A percentile compares a stretch with the other conserved stretches of the same genome.
phyloP scores from a whole-genome alignment of 176 grass and related monocot genomes.

The Lolium rigidum region DNA sequence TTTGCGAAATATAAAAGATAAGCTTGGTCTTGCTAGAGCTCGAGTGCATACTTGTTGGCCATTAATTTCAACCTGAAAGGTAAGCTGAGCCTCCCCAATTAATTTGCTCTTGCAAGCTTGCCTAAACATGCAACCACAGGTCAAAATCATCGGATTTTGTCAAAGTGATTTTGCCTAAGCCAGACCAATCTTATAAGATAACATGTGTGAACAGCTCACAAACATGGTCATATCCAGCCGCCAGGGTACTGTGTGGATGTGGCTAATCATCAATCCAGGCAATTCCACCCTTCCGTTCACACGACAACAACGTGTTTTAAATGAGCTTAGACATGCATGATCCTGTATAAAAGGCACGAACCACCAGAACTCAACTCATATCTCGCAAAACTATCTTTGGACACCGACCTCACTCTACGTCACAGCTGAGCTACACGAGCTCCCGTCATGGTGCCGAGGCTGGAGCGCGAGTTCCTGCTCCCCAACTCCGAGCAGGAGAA shows the following conservation, averaged over 20 bases:
- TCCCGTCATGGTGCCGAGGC: conserved; percentile 57
- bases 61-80: no score
- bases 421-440: background rate
- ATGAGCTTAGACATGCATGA: background rate
- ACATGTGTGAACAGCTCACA: background rate
- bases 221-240: background rate
- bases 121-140: no score
- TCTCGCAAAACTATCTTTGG: background rate
- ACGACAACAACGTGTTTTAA: conserved; percentile 12
- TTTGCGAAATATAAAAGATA: no score
- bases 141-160: no score
- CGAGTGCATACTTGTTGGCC: no score
- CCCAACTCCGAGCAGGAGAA: conserved; percentile 78
- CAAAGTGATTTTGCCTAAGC: no score
- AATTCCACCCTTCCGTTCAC: background rate
- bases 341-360: background rate
- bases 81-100: no score
- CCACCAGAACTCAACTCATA: background rate
- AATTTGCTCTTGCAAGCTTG: no score
- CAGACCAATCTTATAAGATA: background rate
- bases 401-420: conserved; percentile 8
- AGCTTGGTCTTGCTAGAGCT: no score
- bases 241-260: background rate
- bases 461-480: conserved; percentile 60
- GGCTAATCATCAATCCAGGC: no score